Evolutionary conservation across 306 rosid genomes (phyloP).

Genomic region (Quercus berberidifolia): DNA sequence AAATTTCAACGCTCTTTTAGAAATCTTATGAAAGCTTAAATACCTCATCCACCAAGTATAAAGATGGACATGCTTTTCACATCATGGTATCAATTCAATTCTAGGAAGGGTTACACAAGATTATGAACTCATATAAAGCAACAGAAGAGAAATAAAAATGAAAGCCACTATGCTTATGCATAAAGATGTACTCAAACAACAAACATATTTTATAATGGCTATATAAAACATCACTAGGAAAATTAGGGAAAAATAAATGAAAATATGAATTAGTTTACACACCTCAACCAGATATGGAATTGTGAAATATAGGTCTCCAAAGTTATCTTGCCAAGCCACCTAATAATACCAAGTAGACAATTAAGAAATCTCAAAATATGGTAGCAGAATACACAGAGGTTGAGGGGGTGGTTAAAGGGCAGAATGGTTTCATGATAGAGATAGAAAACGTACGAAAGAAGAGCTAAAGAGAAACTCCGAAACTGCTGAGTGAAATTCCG

Average conservation of each 20-base stretch:
- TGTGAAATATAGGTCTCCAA: conserved; percentile 98
- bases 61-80: background rate
- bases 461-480: conserved; percentile 79
- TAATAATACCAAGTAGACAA: conserved; percentile 32
- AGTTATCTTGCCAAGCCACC: conserved; percentile 99
- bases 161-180: background rate
- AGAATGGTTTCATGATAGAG: conserved; percentile 18
- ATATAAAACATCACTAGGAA: background rate
- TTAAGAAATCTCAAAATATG: conserved; percentile 11
- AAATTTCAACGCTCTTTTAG: background rate
- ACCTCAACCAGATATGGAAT: conserved; percentile 99
- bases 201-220: background rate
- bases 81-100: background rate
- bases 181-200: background rate
- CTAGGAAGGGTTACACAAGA: background rate
- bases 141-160: background rate
- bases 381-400: conserved; percentile 1
- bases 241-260: background rate
- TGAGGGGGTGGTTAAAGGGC: background rate
- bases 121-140: background rate
- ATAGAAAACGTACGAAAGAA: conserved; percentile 73
- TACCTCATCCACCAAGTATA: background rate
- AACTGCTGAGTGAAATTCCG: conserved; percentile 89
- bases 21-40: background rate
- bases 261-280: conserved; percentile 21